These are phyloP conservation scores for Rosa hybrid DNA, from an alignment of 331 rosid species.

Conservation along the genomic window DNA sequence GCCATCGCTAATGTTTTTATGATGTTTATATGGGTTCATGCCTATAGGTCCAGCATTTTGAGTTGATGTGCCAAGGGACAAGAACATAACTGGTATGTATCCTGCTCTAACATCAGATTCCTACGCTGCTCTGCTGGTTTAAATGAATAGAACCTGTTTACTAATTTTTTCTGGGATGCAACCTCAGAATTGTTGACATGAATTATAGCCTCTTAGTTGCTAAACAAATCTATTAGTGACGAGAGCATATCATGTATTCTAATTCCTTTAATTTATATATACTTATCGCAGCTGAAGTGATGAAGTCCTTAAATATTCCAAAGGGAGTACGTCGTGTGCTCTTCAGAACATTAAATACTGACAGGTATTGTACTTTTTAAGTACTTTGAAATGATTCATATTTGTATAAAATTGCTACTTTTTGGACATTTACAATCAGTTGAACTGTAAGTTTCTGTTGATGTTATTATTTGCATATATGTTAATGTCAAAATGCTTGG, in stretches of 20 bases:
- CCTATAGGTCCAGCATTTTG: conserved; percentile 54
- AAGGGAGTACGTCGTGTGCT: conserved; percentile 58
- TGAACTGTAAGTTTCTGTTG: neutral
- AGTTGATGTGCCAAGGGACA: conserved; percentile 31
- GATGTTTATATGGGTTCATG: conserved; percentile 11
- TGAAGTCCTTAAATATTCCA: conserved; percentile 77
- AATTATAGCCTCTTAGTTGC: neutral
- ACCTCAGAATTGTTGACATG: neutral
- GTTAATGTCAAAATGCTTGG: neutral
- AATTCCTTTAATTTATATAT: neutral
- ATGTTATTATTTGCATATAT: neutral
- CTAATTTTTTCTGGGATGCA: neutral
- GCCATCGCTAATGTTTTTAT: neutral
- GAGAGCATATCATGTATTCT: neutral
- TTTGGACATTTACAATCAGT: neutral
- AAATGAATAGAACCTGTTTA: neutral
- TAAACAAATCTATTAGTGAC: neutral
- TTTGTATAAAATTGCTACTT: conserved; percentile 3
- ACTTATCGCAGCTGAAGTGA: conserved; percentile 67
- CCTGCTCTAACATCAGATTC: neutral
- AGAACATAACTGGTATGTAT: conserved; percentile 75
- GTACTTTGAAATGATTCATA: conserved; percentile 9
- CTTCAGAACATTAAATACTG: conserved; percentile 81
- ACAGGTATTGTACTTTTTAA: conserved; percentile 42
- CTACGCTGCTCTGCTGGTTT: neutral